phyloP scores from a whole-genome alignment of 75 land plant genomes.

The Ceratopteris richardii region DNA sequence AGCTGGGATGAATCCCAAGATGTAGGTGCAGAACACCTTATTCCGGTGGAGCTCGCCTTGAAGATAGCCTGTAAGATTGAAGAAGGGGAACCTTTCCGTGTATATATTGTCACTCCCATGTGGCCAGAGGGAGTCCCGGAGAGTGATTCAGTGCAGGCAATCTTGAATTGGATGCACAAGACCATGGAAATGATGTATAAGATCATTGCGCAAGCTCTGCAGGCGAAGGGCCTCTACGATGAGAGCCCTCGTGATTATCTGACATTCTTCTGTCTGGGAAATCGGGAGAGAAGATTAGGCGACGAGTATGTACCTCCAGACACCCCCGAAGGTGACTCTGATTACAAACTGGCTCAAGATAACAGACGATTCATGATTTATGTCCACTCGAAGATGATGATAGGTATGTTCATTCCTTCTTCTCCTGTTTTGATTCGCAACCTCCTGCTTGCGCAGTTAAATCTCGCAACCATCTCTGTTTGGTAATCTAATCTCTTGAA shows the following conservation, averaged over 20 bases:
- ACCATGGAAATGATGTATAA: slow-evolving; percentile 94
- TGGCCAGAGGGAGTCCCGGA: slow-evolving; percentile 90
- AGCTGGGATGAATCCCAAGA: slow-evolving; percentile 55
- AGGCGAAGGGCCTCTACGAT: slow-evolving; percentile 39
- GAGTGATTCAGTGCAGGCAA: slow-evolving; percentile 70
- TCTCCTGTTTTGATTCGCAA: neutral
- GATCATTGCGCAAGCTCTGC: slow-evolving; percentile 50
- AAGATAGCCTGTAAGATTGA: slow-evolving; percentile 87
- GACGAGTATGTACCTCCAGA: slow-evolving; percentile 73
- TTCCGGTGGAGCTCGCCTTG: slow-evolving; percentile 69
- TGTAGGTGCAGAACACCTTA: slow-evolving; percentile 51
- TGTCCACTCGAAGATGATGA: slow-evolving; percentile 91
- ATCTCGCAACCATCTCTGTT: no score
- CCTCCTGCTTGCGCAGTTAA: no score
- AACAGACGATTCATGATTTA: slow-evolving; percentile 85
- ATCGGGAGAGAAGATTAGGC: slow-evolving; percentile 49
- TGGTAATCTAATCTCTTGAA: no score
- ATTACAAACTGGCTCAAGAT: slow-evolving; percentile 65
- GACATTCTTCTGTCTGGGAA: slow-evolving; percentile 80
- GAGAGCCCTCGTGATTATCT: slow-evolving; percentile 63
- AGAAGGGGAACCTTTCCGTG: slow-evolving; percentile 70
- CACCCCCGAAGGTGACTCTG: slow-evolving; percentile 52
- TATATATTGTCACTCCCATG: slow-evolving; percentile 82
- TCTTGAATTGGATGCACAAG: slow-evolving; percentile 76
- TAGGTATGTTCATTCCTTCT: slow-evolving; percentile 41